A percentile compares a stretch with the other conserved stretches of the same genome.
Evolutionary conservation across 129 eudicot genomes (phyloP).

Genomic region (Flaveria sonorensis): DNA sequence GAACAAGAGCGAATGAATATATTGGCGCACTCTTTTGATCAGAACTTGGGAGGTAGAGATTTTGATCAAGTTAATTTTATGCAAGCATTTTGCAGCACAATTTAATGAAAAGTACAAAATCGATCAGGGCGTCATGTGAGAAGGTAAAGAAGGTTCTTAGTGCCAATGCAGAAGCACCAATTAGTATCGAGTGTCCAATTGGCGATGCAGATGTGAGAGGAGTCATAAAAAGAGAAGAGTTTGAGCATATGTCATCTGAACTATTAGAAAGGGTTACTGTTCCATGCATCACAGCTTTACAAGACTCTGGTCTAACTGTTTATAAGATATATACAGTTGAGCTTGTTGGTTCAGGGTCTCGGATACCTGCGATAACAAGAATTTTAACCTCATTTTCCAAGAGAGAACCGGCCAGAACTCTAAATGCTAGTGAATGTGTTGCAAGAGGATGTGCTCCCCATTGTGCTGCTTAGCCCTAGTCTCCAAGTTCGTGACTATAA

Average conservation of each 20-base stretch:
- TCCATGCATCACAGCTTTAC: conserved; percentile 62
- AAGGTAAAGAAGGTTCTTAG: conserved; percentile 82
- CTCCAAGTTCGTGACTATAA: conserved; percentile 70
- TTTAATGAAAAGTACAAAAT: conserved; percentile 57
- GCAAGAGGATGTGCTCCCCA: conserved; percentile 90
- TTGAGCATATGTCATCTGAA: conserved; percentile 59
- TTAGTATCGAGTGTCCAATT: conserved; percentile 73
- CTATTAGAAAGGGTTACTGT: conserved; percentile 56
- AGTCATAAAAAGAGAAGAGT: conserved; percentile 72
- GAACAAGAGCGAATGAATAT: conserved; percentile 59
- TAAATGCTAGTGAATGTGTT: conserved; percentile 91
- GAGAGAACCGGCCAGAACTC: conserved; percentile 62
- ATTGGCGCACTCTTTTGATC: conserved; percentile 73
- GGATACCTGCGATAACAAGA: conserved; percentile 67
- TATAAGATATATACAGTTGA: conserved; percentile 66
- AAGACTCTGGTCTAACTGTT: conserved; percentile 46
- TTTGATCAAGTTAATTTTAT: conserved; percentile 80
- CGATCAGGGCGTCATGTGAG: conserved; percentile 80
- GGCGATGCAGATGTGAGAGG: conserved; percentile 90
- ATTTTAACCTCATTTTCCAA: conserved; percentile 43
- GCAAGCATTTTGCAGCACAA: conserved; percentile 54
- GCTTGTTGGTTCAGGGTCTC: conserved; percentile 93
- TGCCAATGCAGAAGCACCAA: conserved; percentile 84
- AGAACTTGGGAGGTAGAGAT: conserved; percentile 80
- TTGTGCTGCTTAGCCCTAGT: conserved; percentile 85